Percentiles rank a stretch among this genome's conserved stretches.
Evolutionary conservation across 805 yeast species (phyloP).

Genomic region (Saccharomyces kudriavzevii): DNA sequence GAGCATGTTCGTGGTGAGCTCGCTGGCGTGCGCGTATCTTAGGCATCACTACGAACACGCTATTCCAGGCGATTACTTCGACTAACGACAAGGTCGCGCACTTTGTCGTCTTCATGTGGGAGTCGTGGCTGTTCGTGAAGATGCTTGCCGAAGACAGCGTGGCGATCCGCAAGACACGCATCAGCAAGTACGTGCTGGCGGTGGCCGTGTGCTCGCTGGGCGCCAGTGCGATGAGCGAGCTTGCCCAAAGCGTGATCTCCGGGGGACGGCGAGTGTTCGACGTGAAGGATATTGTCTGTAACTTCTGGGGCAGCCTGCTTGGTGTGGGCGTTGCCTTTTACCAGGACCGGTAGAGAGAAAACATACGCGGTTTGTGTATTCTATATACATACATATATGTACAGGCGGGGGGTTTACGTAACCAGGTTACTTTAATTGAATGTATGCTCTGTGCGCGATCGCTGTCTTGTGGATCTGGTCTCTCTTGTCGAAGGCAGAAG

Average conservation of each 20-base stretch:
- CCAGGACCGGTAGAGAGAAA: constrained; percentile 5
- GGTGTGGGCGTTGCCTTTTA: constrained; percentile 17
- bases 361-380: not conserved
- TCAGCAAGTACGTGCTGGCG: constrained; percentile 27
- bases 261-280: constrained; percentile 40
- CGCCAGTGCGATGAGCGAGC: constrained; percentile 45
- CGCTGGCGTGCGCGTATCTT: constrained; percentile 20
- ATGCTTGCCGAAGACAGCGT: constrained; percentile 35
- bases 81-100: constrained; percentile 47
- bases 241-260: constrained; percentile 34
- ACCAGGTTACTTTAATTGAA: constrained; percentile 34
- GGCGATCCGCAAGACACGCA: constrained; percentile 17
- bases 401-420: not conserved
- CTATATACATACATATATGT: constrained; percentile 2
- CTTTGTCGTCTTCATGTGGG: constrained; percentile 37
- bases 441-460: constrained; percentile 78
- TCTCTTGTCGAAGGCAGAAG: constrained; percentile 78
- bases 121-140: constrained; percentile 44
- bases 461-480: constrained; percentile 79
- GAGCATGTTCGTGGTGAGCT: constrained; percentile 7
- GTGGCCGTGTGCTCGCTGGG: constrained; percentile 38
- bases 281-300: constrained; percentile 36
- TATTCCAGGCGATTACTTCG: constrained; percentile 35
- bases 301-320: constrained; percentile 25
- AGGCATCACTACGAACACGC: constrained; percentile 31